These are phyloP conservation scores for Russula ochroleuca DNA, from an alignment of 768 basidiomycete species.

Conservation along the genomic window DNA sequence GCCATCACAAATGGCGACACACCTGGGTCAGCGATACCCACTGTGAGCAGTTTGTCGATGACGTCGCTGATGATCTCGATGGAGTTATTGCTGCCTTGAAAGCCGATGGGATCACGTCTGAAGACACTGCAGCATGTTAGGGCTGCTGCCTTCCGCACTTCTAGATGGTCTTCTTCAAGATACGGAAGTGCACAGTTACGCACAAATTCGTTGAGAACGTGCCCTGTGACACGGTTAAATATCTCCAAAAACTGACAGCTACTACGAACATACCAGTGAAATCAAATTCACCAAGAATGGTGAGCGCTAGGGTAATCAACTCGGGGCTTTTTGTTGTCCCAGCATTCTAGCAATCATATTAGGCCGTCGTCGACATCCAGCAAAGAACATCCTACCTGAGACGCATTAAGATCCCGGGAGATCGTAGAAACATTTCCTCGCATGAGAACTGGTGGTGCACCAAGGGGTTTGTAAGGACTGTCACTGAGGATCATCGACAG, in stretches of 20 bases:
- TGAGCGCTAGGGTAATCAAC: conserved; percentile 74
- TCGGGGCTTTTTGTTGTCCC: conserved; percentile 57
- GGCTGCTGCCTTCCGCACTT: conserved; percentile 86
- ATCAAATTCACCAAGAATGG: conserved; percentile 86
- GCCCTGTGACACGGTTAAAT: conserved; percentile 48
- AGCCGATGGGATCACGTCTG: conserved; percentile 91
- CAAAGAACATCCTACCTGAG: conserved; percentile 40
- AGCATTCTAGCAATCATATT: conserved; percentile 8
- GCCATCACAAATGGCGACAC: conserved; percentile 15
- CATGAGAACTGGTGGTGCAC: conserved; percentile 65
- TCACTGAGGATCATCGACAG: conserved; percentile 78
- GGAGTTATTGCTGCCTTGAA: conserved; percentile 91
- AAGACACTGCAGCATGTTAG: conserved; percentile 89
- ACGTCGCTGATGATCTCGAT: conserved; percentile 98
- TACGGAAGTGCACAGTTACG: conserved; percentile 88
- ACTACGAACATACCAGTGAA: conserved; percentile 65
- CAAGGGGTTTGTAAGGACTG: conserved; percentile 81
- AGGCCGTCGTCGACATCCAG: background rate
- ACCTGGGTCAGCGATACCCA: conserved; percentile 97
- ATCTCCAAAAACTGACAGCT: background rate
- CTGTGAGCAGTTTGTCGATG: conserved; percentile 91
- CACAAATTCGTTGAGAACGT: conserved; percentile 93
- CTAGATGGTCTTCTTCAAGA: conserved; percentile 85
- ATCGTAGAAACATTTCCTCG: conserved; percentile 49
- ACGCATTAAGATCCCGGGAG: conserved; percentile 49